Conservation (phyloP, 2,329 filamentous ascomycete genomes). For the Diatrype stigma region DNA sequence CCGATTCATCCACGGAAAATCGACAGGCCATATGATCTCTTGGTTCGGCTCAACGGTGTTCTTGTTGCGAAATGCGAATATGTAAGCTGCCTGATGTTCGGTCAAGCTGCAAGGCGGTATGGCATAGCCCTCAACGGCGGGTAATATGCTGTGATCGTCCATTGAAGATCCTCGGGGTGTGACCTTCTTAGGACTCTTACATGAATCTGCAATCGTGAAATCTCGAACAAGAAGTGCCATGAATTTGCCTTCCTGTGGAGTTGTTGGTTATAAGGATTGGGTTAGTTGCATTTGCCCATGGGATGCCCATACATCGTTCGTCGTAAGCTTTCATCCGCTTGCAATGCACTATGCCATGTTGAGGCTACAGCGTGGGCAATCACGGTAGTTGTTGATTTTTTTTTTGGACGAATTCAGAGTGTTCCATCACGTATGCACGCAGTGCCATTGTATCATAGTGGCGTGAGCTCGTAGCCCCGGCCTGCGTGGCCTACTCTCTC, state of each 20-base stretch:
- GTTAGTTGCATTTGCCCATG: no score
- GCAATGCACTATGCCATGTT: no score
- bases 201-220: neutral
- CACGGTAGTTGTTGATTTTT: no score
- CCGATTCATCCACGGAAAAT: neutral
- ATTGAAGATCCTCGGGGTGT: neutral
- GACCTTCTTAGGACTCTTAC: neutral
- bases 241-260: neutral
- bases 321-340: no score
- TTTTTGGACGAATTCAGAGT: no score
- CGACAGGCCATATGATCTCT: neutral
- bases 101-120: neutral
- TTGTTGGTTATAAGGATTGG: no score
- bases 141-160: neutral
- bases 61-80: neutral
- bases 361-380: no score
- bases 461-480: neutral
- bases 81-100: neutral
- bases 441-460: neutral
- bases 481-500: conserved; percentile 30
- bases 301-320: no score
- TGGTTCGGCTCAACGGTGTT: neutral
- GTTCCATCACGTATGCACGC: neutral
- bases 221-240: neutral
- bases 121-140: neutral